These are phyloP conservation scores for Lepidium africanum DNA, from an alignment of 345 rosid genomes.

Conservation along the genomic window DNA sequence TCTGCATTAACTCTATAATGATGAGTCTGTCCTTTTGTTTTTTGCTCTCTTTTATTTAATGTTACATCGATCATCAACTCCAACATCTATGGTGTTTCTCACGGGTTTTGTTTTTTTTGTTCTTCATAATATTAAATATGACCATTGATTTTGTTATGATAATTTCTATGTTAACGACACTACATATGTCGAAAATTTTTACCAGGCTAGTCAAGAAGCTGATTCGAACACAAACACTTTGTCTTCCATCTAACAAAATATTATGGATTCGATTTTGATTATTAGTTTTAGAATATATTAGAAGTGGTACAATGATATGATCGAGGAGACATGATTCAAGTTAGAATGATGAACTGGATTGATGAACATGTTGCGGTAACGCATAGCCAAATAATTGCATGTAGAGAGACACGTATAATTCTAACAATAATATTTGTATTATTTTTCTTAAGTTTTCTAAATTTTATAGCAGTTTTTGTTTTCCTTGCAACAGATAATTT, in stretches of 20 bases:
- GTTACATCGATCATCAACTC: neutral
- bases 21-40: conserved; percentile 12
- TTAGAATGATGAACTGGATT: too few relatives aligned
- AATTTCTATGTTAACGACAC: neutral
- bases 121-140: neutral
- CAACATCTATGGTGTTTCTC: neutral
- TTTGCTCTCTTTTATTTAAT: neutral
- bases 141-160: neutral
- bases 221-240: neutral
- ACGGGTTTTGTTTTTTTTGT: neutral
- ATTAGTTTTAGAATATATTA: too few relatives aligned
- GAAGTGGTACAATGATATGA: too few relatives aligned
- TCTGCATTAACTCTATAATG: conserved; percentile 5
- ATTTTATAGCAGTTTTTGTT: neutral
- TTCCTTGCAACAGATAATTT: conserved; percentile 1
- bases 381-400: neutral
- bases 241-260: neutral
- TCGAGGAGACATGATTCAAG: too few relatives aligned
- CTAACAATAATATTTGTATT: neutral
- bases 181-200: neutral
- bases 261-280: too few relatives aligned
- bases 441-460: neutral
- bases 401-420: neutral
- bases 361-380: too few relatives aligned
- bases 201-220: neutral